Evolutionary conservation across 1,139 yeast species (phyloP), one percentile per base, ranked within the genome.

Genomic region (Debaryomycetaceae sp.): DNA sequence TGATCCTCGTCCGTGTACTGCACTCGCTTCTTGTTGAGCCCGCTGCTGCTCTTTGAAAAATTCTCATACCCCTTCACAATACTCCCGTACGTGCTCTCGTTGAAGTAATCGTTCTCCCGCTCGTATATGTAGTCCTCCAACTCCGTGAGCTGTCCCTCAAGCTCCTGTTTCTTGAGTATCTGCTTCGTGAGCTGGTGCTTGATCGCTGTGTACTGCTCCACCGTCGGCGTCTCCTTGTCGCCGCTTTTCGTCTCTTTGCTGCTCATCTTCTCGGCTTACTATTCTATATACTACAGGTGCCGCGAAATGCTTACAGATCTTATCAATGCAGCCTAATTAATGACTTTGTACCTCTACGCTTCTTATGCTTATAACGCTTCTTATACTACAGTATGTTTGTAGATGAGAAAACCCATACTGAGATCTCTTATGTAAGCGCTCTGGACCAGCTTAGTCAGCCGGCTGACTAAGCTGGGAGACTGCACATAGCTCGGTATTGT

Each of bases 51-150:
- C 55, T 86, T 87, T 39, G 83, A 72, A 57, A 87, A 86, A 52
- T 81, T 84, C 43, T 91, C 97, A 56, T 89, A 91, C 0, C 98
- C 98, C 49, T 84, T 84, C 28, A 89, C 86, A 28, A 92, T 83
- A 57, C 88, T 88, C 0, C 96, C 96, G 42, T 80, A 78, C 7
- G 73, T 65, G 50, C 72, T 61, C 43, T 85, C 91, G 39, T 83
- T 79, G 41, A 92, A 78, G 57, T 92, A 91, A 24, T 79, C 79
- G 5, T 86, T 81, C 59, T 92, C 98, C 47, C 79, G 79, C 42
- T 81, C 84, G 63, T 81, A 89, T n/a, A 92, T 83, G 41, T 79
- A 77, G 46, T 88, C 96, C 53, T 91, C 97, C 13, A 88, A 56
- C 36, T 63, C 63, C 31, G 75, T 75, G 39, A 87, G 70, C 49